Evolutionary conservation across 768 basidiomycete genomes (phyloP).

Genomic region (Lentinula edodes): DNA sequence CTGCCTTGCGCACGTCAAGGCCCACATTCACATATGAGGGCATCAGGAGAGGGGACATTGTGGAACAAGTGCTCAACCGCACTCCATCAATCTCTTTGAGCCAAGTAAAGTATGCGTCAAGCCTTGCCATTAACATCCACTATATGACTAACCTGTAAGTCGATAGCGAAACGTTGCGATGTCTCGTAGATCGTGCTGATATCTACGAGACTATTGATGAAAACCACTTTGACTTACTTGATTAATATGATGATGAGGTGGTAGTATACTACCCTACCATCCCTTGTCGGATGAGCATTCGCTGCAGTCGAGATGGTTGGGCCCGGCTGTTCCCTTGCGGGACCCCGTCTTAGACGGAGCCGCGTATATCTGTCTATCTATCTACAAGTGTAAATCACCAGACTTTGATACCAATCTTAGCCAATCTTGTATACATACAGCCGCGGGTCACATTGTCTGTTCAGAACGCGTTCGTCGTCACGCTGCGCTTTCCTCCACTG

Average conservation of each 20-base stretch:
- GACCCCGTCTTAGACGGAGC: too few relatives aligned
- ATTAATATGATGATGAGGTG: neutral
- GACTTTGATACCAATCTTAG: too few relatives aligned
- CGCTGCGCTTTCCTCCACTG: too few relatives aligned
- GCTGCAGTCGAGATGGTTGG: too few relatives aligned
- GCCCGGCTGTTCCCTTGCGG: too few relatives aligned
- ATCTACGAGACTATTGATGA: neutral
- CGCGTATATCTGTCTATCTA: too few relatives aligned
- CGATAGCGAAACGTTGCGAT: neutral
- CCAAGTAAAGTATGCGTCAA: neutral
- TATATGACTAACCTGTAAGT: neutral
- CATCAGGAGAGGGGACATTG: neutral
- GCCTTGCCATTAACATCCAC: neutral
- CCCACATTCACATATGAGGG: neutral
- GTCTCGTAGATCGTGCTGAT: neutral
- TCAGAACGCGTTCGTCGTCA: too few relatives aligned
- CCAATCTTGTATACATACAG: too few relatives aligned
- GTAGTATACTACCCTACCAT: too few relatives aligned
- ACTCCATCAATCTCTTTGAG: neutral
- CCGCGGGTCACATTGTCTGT: too few relatives aligned
- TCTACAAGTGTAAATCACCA: too few relatives aligned
- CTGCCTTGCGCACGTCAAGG: neutral
- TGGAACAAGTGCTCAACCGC: neutral
- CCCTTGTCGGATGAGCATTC: too few relatives aligned
- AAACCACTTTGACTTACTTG: constrained; percentile 4